phyloP scores from a whole-genome alignment of 441 rosid genomes.

The Pelargonium myrrhifolium region DNA sequence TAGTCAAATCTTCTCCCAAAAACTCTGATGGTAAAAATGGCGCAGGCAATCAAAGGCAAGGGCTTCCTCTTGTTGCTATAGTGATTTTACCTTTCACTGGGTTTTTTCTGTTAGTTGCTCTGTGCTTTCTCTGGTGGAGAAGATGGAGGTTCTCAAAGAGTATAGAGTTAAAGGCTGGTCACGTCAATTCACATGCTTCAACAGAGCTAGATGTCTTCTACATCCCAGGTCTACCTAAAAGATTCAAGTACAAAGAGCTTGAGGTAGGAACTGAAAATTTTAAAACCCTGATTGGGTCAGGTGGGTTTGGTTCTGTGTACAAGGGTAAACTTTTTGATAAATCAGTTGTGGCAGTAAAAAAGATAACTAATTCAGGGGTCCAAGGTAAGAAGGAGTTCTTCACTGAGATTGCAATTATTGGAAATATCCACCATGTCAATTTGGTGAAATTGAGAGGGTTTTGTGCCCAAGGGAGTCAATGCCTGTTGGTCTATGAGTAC shows the following conservation, averaged over 20 bases:
- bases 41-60: conserved; percentile 17
- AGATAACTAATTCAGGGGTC: conserved; percentile 57
- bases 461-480: conserved; percentile 60
- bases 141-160: conserved; percentile 32
- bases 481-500: conserved; percentile 77
- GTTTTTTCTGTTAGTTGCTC: conserved; percentile 29
- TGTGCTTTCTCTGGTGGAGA: conserved; percentile 52
- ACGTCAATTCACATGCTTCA: conserved; percentile 32
- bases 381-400: conserved; percentile 77
- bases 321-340: conserved; percentile 57
- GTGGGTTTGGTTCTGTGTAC: conserved; percentile 80
- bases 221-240: conserved; percentile 78
- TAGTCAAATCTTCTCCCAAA: conserved; percentile 29
- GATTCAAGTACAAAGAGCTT: conserved; percentile 62
- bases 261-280: conserved; percentile 69
- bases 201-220: conserved; percentile 64
- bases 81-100: conserved; percentile 58
- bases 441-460: conserved; percentile 80
- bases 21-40: conserved; percentile 11
- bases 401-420: conserved; percentile 74
- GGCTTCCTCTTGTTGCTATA: conserved; percentile 47
- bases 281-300: conserved; percentile 57
- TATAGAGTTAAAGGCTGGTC: conserved; percentile 27
- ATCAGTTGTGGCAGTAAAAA: conserved; percentile 68
- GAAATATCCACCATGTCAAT: conserved; percentile 75